Percentiles rank a stretch among this genome's conserved stretches.
These are phyloP conservation scores for Solanum piurae DNA, from an alignment of 257 asterid species.

Conservation along the genomic window DNA sequence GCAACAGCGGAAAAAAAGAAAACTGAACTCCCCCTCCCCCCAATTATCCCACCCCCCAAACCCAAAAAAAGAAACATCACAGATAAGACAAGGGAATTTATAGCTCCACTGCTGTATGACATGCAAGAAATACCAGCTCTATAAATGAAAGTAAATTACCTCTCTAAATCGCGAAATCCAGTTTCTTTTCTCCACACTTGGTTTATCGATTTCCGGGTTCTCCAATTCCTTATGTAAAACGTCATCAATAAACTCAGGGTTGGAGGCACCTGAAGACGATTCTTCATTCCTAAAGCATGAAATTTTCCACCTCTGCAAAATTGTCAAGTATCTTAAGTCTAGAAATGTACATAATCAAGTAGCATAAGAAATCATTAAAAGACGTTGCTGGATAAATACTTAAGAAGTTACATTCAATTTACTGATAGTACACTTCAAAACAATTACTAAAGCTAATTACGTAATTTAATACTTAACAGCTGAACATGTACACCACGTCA, in stretches of 20 bases:
- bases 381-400: neutral
- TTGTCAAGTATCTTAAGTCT: neutral
- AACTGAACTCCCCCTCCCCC: neutral
- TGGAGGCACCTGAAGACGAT: conserved; percentile 25
- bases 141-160: conserved; percentile 24
- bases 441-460: neutral
- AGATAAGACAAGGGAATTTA: neutral
- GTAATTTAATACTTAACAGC: neutral
- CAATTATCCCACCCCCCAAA: neutral
- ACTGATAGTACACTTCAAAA: neutral
- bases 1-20: neutral
- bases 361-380: neutral
- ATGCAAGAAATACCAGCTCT: neutral
- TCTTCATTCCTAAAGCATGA: conserved; percentile 74
- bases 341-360: neutral
- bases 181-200: conserved; percentile 22
- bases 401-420: neutral
- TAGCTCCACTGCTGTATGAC: neutral
- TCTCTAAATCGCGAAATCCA: conserved; percentile 28
- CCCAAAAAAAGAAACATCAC: neutral
- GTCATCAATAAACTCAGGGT: conserved; percentile 38
- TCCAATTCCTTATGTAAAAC: conserved; percentile 34
- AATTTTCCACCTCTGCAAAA: conserved; percentile 56
- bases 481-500: neutral
- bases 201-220: conserved; percentile 29